Percentiles rank a stretch among this genome's conserved stretches.
Conservation (phyloP, 2,329 filamentous ascomycete genomes). For the Thielaviopsis ethacetica region DNA sequence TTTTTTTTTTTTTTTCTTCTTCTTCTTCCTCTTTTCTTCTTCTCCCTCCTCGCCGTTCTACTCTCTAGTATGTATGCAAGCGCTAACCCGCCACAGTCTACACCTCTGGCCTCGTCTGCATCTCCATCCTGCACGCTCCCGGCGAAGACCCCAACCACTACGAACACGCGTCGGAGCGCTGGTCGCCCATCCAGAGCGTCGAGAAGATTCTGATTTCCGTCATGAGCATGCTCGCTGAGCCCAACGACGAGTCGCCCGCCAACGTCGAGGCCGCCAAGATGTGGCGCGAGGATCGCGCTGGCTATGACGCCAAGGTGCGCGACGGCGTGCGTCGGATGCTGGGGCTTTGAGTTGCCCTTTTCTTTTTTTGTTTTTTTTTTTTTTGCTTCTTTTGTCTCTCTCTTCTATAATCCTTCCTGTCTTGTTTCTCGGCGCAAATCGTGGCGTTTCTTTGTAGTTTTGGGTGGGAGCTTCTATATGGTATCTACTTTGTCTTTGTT, state of each 20-base stretch:
- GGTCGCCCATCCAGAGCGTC: conserved; percentile 92
- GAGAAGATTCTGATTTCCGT: conserved; percentile 95
- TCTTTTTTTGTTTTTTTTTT: not conserved
- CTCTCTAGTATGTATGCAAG: not conserved
- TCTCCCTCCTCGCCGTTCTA: not conserved
- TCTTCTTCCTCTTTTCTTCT: conserved; percentile 1
- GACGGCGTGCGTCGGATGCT: conserved; percentile 66
- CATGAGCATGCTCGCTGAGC: conserved; percentile 96
- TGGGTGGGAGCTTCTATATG: not conserved
- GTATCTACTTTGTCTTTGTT: not conserved
- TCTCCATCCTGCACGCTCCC: conserved; percentile 92
- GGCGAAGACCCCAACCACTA: conserved; percentile 98
- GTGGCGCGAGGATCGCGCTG: conserved; percentile 70
- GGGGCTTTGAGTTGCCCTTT: conserved; percentile 39
- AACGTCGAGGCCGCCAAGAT: conserved; percentile 94
- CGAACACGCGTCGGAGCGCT: conserved; percentile 87
- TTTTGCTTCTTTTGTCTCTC: not conserved
- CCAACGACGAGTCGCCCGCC: conserved; percentile 90
- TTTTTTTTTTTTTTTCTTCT: not conserved
- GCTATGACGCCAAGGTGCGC: conserved; percentile 77
- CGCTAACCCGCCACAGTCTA: conserved; percentile 46
- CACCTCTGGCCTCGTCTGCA: conserved; percentile 80
- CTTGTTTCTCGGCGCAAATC: not conserved
- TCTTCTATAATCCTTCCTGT: too few relatives aligned
- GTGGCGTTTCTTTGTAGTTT: not conserved